Base-by-base conservation (phyloP, 306 rosid genomes). In the Trichosanthes truncata region DNA sequence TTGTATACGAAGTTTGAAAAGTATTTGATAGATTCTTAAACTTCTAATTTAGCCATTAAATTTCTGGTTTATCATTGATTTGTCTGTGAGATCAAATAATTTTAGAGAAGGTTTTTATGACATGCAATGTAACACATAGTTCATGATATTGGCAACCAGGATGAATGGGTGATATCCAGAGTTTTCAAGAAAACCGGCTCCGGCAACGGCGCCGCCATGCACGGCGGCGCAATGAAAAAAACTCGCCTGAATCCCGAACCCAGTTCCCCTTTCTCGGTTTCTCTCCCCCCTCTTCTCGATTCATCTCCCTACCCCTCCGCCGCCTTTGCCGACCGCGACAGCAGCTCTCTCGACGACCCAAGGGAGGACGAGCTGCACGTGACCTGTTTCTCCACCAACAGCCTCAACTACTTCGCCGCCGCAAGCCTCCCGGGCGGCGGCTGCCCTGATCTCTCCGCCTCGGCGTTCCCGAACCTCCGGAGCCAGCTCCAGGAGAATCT, bases 361-460 rank as follows among this genome's bases (percentile, higher is more conserved):
- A 95, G 80, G 79, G 96, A 91, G 98, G 97, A 72, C 59, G 59
- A 72, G 77, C 61, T 40, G 77, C 77, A 96, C 99, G 98, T 96
- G 99, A 89, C 99, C 99, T 96, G 99, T 91, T 96, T 96, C 99
- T 96, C 99, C 99, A 96, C 73, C 80, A 78, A 91, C 84, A 77
- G 78, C 33, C 72, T 45, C 62, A 17, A 5, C 53, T 33, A 40
- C 87, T 74, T 81, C 59, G 40, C 68, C 78, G 40, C 14, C 12
- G 12, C 72, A 84, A 77, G 57, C 57, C 18, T 81, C 78, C 25
- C 60, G 14, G 11, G 65, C 63, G 11, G 69, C 4, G 11, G 17
- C 1, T 1, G 80, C 2, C 3, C 6, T 40, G 41, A 15, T 23
- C 21, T 23, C 65, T 17, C 62, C 25, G 51, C 20, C 25, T 83